phyloP scores from a whole-genome alignment of 2,329 filamentous ascomycete genomes.

The Venturia carpophila region DNA sequence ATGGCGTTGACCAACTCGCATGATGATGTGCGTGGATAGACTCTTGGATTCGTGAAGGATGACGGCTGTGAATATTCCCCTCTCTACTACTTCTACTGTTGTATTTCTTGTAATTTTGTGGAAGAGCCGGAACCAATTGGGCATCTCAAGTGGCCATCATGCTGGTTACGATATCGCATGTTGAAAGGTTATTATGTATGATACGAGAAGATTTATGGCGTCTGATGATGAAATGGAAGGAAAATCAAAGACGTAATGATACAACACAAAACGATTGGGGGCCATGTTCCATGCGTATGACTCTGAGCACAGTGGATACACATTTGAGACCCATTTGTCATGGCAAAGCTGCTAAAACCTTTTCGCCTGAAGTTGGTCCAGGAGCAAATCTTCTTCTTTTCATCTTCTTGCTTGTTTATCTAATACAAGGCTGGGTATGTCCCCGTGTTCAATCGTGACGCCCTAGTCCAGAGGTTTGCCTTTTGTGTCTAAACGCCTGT shows the following conservation, averaged over 20 bases:
- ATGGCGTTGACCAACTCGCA: slow-evolving; percentile 3
- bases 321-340: no score
- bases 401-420: neutral
- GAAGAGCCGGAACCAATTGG: neutral
- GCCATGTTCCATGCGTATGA: no score
- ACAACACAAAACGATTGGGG: neutral
- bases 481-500: neutral
- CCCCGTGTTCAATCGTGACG: neutral
- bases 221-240: neutral
- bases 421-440: neutral
- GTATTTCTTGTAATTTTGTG: neutral
- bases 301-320: no score
- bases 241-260: neutral
- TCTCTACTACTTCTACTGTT: slow-evolving; percentile 11
- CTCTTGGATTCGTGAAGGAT: neutral
- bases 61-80: slow-evolving; percentile 8
- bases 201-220: neutral
- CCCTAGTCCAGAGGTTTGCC: neutral
- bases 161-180: neutral
- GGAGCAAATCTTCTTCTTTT: neutral
- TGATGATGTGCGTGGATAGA: neutral
- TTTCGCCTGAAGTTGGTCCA: no score
- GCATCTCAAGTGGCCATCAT: neutral
- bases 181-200: neutral
- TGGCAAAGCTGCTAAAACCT: neutral